Conservation (phyloP, 2,329 filamentous ascomycete species). For the Grosmannia huntii region DNA sequence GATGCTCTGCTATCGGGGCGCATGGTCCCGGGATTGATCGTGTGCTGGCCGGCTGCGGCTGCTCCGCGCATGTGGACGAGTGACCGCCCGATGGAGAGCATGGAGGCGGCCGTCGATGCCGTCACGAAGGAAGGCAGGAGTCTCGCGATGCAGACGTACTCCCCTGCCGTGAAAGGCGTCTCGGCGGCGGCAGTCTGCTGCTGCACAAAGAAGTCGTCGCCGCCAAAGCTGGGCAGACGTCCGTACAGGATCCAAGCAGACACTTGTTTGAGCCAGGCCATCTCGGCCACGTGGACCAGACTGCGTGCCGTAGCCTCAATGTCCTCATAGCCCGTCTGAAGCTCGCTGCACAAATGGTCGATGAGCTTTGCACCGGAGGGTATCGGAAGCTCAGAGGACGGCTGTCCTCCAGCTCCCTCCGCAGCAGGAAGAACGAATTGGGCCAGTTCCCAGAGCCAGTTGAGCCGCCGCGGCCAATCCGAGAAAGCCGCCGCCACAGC, state of each 20-base stretch:
- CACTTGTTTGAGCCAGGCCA: slow-evolving; percentile 81
- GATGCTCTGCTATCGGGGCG: slow-evolving; percentile 20
- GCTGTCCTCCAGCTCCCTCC: too few relatives aligned
- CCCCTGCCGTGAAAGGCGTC: slow-evolving; percentile 19
- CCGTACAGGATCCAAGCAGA: slow-evolving; percentile 89
- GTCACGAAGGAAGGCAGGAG: slow-evolving; percentile 73
- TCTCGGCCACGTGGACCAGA: slow-evolving; percentile 68
- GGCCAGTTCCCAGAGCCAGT: slow-evolving; percentile 70
- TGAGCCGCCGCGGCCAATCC: slow-evolving; percentile 72
- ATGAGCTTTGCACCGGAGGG: slow-evolving; percentile 65
- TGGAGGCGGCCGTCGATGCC: slow-evolving; percentile 59
- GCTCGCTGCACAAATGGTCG: slow-evolving; percentile 59
- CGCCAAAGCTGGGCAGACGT: slow-evolving; percentile 62
- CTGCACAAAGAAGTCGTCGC: slow-evolving; percentile 77
- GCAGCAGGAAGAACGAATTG: slow-evolving; percentile 46
- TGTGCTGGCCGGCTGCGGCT: background rate
- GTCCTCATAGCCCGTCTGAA: slow-evolving; percentile 80
- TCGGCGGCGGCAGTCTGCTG: slow-evolving; percentile 9
- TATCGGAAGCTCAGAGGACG: slow-evolving; percentile 14
- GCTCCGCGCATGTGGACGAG: slow-evolving; percentile 60
- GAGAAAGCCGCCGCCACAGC: slow-evolving; percentile 73
- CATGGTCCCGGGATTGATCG: slow-evolving; percentile 1
- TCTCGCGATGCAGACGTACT: slow-evolving; percentile 44
- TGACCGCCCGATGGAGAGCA: slow-evolving; percentile 83
- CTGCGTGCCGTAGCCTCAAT: slow-evolving; percentile 65